A percentile compares a stretch with the other conserved stretches of the same genome.
Conservation (phyloP, 495 filamentous ascomycete genomes). For the Neurospora sp. region DNA sequence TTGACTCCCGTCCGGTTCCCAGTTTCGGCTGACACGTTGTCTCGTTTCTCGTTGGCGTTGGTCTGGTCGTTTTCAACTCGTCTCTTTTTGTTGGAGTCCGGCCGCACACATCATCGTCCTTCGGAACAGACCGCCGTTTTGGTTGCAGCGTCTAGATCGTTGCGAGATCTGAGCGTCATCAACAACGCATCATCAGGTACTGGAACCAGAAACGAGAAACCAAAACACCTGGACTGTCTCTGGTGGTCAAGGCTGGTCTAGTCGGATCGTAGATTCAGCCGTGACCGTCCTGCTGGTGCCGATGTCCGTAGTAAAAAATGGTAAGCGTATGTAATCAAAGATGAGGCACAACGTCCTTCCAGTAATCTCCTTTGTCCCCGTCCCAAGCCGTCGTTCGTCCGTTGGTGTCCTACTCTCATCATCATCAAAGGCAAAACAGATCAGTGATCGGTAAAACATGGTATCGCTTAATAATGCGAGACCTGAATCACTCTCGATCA, state of each 20-base stretch:
- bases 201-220: not conserved
- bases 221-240: not conserved
- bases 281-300: not conserved
- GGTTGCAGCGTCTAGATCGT: not conserved
- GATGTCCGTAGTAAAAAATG: not conserved
- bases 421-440: not conserved
- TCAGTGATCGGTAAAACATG: not conserved
- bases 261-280: not conserved
- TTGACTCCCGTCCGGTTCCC: not conserved
- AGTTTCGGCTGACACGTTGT: not conserved
- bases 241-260: not conserved
- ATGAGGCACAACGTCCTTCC: not conserved
- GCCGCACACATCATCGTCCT: not conserved
- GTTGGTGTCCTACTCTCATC: not conserved
- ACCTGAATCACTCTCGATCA: not conserved
- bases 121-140: not conserved
- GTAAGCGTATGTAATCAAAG: not conserved
- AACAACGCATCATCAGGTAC: not conserved
- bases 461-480: not conserved
- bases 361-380: not conserved
- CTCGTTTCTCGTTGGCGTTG: not conserved
- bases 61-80: not conserved
- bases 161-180: not conserved
- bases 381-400: not conserved
- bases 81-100: not conserved